Base-by-base conservation (phyloP, 2,329 filamentous ascomycete genomes). In the Colletotrichum incanum region DNA sequence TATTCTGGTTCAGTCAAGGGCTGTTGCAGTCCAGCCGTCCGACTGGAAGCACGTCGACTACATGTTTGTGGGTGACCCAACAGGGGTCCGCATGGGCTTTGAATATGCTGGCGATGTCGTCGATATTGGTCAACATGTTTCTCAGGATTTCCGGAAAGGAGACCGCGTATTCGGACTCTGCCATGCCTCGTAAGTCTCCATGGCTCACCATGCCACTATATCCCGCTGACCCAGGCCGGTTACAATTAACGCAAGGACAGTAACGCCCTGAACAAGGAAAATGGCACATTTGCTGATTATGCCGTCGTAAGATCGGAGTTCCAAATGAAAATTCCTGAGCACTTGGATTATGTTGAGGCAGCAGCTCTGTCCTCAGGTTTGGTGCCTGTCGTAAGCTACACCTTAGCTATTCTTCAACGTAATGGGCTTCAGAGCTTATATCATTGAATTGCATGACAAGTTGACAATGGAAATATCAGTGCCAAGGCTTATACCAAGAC, bases 401-500 rank as follows among this genome's bases (percentile, higher is more conserved):
- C 37, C 37, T 39, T 39, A 31, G 6, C 28, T 39, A 14, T 39
- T 9, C 9, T 39, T 39, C 37, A 14, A 14, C 37, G 37, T 39
- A 9, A 39, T 31, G 28, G 28, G 28, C 6, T 31, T 31, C 28
- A 31, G 28, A 31, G 6, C 28, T 31, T 31, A 31, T 3, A 31
- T 31, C 28, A 31, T 31, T 31, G 5, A 39, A 39, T 2, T 14
- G 37, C 37, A 14, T 31, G 37, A 8, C 5, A 11, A 2, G 16
- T 31, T 58, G 18, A 58, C n/a, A 18, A 14, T 7, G 39, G 5
- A 18, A 20, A 23, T 23, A 3, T 43, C 59, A 83, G 80, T 85
- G 80, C 41, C 86, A 88, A 78, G 84, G 82, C 0, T 80, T 89
- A 6, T 88, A 87, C 78, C 83, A 86, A 71, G 41, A 43, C 41